Conservation (phyloP, 2,329 filamentous ascomycete genomes). For the Stachybotrys chlorohalonatus region DNA sequence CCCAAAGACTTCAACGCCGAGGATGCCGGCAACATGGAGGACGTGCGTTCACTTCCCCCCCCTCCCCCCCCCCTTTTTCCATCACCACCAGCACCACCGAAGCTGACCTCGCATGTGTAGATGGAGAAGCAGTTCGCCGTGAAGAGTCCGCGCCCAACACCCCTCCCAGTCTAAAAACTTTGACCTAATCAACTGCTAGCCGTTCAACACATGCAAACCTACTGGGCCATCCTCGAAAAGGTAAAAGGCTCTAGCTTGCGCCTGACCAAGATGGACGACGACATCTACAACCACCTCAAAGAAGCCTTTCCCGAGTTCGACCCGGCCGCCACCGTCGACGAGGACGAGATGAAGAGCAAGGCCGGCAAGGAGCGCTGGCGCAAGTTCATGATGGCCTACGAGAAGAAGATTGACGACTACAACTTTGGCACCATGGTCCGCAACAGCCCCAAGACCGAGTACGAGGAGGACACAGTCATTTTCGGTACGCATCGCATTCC, state of each 20-base stretch:
- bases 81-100: background rate
- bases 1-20: constrained; percentile 53
- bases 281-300: constrained; percentile 85
- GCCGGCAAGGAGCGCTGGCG: constrained; percentile 89
- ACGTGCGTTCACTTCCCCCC: constrained; percentile 31
- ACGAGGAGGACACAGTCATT: constrained; percentile 81
- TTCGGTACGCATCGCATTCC: constrained; percentile 53
- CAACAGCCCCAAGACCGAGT: constrained; percentile 68
- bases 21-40: constrained; percentile 44
- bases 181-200: constrained; percentile 31
- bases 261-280: constrained; percentile 89
- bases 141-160: constrained; percentile 53
- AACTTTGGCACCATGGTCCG: constrained; percentile 96
- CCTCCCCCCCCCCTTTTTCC: constrained; percentile 2
- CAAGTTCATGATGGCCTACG: constrained; percentile 86
- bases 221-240: constrained; percentile 92
- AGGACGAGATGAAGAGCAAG: constrained; percentile 98
- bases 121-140: constrained; percentile 99
- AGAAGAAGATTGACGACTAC: constrained; percentile 92
- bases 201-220: constrained; percentile 92
- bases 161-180: background rate
- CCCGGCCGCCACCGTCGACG: constrained; percentile 68
- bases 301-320: constrained; percentile 90
- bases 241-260: constrained; percentile 81
- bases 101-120: constrained; percentile 30